phyloP scores from a whole-genome alignment of 805 yeast species.

The Brettanomyces anomalus region DNA sequence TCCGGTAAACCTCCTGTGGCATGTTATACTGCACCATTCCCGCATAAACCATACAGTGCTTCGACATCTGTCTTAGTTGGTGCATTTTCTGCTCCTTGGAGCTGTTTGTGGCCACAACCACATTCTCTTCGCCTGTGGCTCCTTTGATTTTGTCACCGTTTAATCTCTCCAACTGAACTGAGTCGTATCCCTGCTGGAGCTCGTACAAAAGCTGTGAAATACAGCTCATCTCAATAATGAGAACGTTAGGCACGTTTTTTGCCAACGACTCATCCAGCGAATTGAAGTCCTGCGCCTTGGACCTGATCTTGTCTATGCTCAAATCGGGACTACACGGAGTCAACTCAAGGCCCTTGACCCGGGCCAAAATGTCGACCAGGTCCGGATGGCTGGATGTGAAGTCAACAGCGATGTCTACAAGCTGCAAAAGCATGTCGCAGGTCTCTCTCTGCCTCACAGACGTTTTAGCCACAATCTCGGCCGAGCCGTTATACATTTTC shows the following conservation, averaged over 20 bases:
- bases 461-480: constrained; percentile 49
- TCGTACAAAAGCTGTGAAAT: constrained; percentile 48
- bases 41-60: constrained; percentile 87
- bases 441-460: constrained; percentile 52
- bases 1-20: constrained; percentile 78
- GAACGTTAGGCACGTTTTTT: constrained; percentile 69
- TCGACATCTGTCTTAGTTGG: constrained; percentile 55
- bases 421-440: constrained; percentile 51
- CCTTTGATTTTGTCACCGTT: constrained; percentile 5
- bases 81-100: constrained; percentile 45
- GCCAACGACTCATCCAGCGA: constrained; percentile 61
- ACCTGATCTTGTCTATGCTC: constrained; percentile 51
- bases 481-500: constrained; percentile 42
- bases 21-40: constrained; percentile 90
- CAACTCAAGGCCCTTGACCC: constrained; percentile 49
- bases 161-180: constrained; percentile 2
- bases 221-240: constrained; percentile 75
- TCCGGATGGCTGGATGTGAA: constrained; percentile 49
- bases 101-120: constrained; percentile 25
- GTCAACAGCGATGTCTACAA: constrained; percentile 57
- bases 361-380: constrained; percentile 32
- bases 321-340: constrained; percentile 49
- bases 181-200: constrained; percentile 29
- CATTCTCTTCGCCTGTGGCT: constrained; percentile 1
- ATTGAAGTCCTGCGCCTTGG: constrained; percentile 55